Base-by-base conservation (phyloP, 257 asterid genomes). In the Petunia axillaris region DNA sequence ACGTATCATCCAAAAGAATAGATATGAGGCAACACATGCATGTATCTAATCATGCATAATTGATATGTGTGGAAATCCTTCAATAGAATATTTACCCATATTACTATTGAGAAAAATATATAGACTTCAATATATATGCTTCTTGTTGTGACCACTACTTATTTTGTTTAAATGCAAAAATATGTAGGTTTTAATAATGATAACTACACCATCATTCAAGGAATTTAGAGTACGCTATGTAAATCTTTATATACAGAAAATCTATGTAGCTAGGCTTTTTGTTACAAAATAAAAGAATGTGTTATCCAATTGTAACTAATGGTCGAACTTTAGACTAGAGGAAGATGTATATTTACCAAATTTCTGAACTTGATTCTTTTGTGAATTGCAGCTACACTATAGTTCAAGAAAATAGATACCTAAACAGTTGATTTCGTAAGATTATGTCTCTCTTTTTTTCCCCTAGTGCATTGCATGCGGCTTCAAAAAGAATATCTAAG, bases 401-500 rank as follows among this genome's bases (percentile, higher is more conserved):
- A 11, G 55, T 41, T 67, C 75, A 15, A 8, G 7, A 40, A 66
- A 66, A n/a, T 68, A 68, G 39, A 43, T 4, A 5, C 76, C 58
- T 70, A 70, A 70, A 44, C 25, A 43, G 40, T 44, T 68, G 76
- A n/a, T 16, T 38, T 25, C 2, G 5, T 16, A 57, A 44, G 9
- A 68, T 68, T 16, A 57, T 2, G 39, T 25, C 25, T 25, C 25
- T 68, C 4, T 41, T 8, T 76, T 0, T 8, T 0, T n/a, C 36
- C 13, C 37, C 10, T 68, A 44, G 75, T 80, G 36, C 83, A 68
- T 54, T 80, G 83, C 78, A 80, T 57, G 83, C 79, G 58, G 35
- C 53, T 41, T 79, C 38, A 36, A 50, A 57, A 53, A 50, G 40
- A 70, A 16, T 80, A 41, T 36, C 4, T 66, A 8, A 13, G 8